Evolutionary conservation across 352 stramenopile genomes (phyloP), one percentile per base, ranked within the genome.

Genomic region (Phytophthora colocasiae): DNA sequence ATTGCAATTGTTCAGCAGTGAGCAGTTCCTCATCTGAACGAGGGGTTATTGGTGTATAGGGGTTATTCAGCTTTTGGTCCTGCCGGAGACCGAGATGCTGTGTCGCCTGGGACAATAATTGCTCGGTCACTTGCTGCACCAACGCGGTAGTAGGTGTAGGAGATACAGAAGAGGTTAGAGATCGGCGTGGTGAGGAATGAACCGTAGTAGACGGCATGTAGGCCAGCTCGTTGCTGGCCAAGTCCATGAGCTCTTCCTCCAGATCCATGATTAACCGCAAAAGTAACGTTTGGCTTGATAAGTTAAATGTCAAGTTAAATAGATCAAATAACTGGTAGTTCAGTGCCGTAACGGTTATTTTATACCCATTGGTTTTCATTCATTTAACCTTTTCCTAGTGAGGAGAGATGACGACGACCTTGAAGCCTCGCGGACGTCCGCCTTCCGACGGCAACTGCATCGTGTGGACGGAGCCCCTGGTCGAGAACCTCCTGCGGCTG

Each of bases 221-320:
- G 51, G 63, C 78, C 46, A 61, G 58, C 68, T 91, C 82, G 54
- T 89, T 91, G 49, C 61, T 82, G 19, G 58, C 71, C 49, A 91
- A 63, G 44, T 89, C 78, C 82, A 91, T 89, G 39, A 91, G 64
- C 67, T 91, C 80, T 15, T 63, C 73, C 45, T 91, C 82, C 29
- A 91, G 62, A 54, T 90, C 78, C 45, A 68, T 49, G 3, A 38
- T 22, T 12, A 41, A 24, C n/a, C 29, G 31, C 27, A 31, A 31
- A 31, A 31, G 5, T 9, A 31, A 3, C 31, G 41, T 22, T 22
- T 22, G 22, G 22, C 22, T 22, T 22, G 22, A 1, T 27, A 27
- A 40, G 2, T 40, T 36, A 9, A 56, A 29, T 40, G 5, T 31
- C 27, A 31, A 31, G 27, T 31, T 31, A 31, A 31, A 22, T 22